A percentile compares a stretch with the other conserved stretches of the same genome.
phyloP scores from a whole-genome alignment of 2,329 filamentous ascomycete species.

The Stachybotrys elegans region DNA sequence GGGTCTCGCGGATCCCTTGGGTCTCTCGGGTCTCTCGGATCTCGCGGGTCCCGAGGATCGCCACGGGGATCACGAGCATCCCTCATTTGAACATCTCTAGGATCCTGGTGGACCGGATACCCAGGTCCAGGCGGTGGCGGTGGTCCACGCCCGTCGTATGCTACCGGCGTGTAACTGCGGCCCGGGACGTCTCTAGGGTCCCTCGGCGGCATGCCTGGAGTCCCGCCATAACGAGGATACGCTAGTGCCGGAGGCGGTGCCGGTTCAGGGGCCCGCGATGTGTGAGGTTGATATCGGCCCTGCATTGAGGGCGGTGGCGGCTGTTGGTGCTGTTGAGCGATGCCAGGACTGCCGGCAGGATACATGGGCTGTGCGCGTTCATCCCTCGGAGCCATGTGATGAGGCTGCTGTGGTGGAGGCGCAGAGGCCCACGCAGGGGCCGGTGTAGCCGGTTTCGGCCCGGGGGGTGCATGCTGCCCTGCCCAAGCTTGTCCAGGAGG shows the following conservation, averaged over 20 bases:
- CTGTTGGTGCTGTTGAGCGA: constrained; percentile 24
- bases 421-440: constrained; percentile 26
- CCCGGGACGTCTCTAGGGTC: constrained; percentile 35
- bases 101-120: constrained; percentile 26
- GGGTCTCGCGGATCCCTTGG: constrained; percentile 21
- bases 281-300: constrained; percentile 30
- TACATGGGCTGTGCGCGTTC: constrained; percentile 33
- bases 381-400: constrained; percentile 30
- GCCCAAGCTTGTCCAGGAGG: constrained; percentile 27
- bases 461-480: constrained; percentile 21
- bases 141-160: constrained; percentile 35
- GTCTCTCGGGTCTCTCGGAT: constrained; percentile 25
- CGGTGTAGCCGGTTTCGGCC: constrained; percentile 28
- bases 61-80: constrained; percentile 24
- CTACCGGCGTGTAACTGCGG: constrained; percentile 41
- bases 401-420: constrained; percentile 25
- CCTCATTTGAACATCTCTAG: constrained; percentile 28
- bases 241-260: constrained; percentile 31
- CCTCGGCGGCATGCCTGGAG: constrained; percentile 34
- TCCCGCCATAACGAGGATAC: constrained; percentile 39
- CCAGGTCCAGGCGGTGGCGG: constrained; percentile 30
- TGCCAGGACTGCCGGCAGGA: constrained; percentile 15
- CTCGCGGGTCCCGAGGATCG: constrained; percentile 20
- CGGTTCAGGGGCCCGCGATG: constrained; percentile 35
- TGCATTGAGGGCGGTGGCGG: constrained; percentile 33